Evolutionary conservation across 192 early-diverging fungal species (phyloP), one percentile per base, ranked within the genome.

Genomic region (Coemansia sp.): DNA sequence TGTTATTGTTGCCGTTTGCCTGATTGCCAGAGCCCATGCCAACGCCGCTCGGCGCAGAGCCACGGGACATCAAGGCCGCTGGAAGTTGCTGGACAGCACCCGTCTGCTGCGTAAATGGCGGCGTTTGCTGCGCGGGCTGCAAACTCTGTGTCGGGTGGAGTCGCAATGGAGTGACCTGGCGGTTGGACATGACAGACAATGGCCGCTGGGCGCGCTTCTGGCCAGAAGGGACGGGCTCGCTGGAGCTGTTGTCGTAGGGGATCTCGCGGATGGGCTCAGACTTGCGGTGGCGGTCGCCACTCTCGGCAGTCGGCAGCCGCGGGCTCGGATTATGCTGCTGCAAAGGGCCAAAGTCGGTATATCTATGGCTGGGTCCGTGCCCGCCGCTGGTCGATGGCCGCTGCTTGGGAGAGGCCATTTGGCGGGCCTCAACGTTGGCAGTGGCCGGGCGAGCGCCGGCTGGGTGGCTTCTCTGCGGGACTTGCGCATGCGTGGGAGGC

Each of bases 321-420:
- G 44, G 35, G 38, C 34, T 39, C 30, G 58, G 50, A 3, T 27
- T 27, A n/a, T n/a, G n/a, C 10, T 58, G 62, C 8, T 39, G 43
- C n/a, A 29, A 15, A 14, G 67, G 67, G 8, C 67, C 67, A 60
- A 70, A 70, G 41, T 70, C 67, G 2, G 67, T 70, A 36, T 70
- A 61, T 28, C 67, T 46, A 29, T 70, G 67, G 46, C 45, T 46
- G 3, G 36, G 57, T 6, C 39, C 48, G 5, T 56, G 67, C 4
- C 67, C 67, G 51, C 55, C 55, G 41, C 67, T 70, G n/a, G 67
- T 70, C 10, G 67, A 60, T 11, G 67, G 67, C 29, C 67, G 67
- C 55, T 62, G 59, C 9, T 50, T 45, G 1, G 54, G 46, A 3
- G 55, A 35, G 26, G 28, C 32, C 3, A 50, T 15, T 33, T 55